These are phyloP conservation scores for Pichia manshurica DNA, from an alignment of 805 yeast species.

Conservation along the genomic window DNA sequence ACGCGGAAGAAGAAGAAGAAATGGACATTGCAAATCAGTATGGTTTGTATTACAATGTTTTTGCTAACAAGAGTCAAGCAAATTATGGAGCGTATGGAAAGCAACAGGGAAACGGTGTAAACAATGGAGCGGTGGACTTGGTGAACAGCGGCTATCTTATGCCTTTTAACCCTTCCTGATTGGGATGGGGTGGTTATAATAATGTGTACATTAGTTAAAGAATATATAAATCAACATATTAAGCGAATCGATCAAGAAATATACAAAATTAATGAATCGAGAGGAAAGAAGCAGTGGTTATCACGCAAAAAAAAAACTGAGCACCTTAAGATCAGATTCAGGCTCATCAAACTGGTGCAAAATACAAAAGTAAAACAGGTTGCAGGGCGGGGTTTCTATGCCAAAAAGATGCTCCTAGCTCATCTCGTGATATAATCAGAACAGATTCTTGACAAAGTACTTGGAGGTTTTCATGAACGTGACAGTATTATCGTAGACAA, in stretches of 20 bases:
- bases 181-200: no score
- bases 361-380: no score
- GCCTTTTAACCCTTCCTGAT: conserved; percentile 31
- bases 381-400: no score
- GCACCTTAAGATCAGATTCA: no score
- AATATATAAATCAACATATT: neutral
- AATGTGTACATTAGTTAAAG: neutral
- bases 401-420: no score
- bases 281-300: no score
- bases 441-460: conserved; percentile 44
- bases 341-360: no score
- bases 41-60: conserved; percentile 31
- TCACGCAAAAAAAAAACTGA: no score
- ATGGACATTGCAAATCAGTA: conserved; percentile 30
- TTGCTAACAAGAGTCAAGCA: conserved; percentile 18
- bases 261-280: neutral
- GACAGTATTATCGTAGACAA: conserved; percentile 64
- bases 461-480: conserved; percentile 65
- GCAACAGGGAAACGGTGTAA: neutral
- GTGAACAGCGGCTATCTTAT: conserved; percentile 22
- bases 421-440: neutral
- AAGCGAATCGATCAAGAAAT: neutral
- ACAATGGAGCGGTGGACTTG: conserved; percentile 10
- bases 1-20: conserved; percentile 30
- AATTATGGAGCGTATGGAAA: conserved; percentile 7